phyloP scores from a whole-genome alignment of 1,139 yeast genomes.

The Blastobotrys petasosporus region DNA sequence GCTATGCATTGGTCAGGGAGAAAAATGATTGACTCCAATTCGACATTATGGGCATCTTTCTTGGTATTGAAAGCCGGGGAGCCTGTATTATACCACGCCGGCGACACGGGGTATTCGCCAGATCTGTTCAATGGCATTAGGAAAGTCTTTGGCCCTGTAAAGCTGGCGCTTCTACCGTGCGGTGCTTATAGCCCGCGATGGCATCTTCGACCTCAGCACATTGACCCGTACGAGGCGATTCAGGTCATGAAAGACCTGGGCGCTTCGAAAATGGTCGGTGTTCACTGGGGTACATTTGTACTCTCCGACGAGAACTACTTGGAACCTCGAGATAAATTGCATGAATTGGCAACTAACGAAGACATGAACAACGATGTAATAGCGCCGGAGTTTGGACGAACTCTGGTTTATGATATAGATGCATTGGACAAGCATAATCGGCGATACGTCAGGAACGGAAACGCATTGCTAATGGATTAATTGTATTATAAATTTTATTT shows the following conservation, averaged over 20 bases:
- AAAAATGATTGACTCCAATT: conserved; percentile 66
- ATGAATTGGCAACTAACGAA: conserved; percentile 25
- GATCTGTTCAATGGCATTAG: conserved; percentile 66
- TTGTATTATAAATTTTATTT: neutral
- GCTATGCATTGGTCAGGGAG: conserved; percentile 99
- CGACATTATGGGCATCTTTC: conserved; percentile 84
- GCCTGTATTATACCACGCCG: conserved; percentile 81
- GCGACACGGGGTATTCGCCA: conserved; percentile 83
- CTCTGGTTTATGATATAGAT: conserved; percentile 36
- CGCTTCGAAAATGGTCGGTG: conserved; percentile 66
- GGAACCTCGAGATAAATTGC: conserved; percentile 62
- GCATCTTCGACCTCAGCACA: conserved; percentile 90
- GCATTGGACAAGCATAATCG: conserved; percentile 14
- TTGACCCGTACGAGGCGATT: conserved; percentile 71
- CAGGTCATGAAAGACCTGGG: conserved; percentile 58
- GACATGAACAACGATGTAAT: conserved; percentile 36
- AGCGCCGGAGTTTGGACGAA: conserved; percentile 51
- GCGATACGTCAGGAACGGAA: conserved; percentile 29
- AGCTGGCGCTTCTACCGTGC: conserved; percentile 74
- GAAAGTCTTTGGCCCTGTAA: conserved; percentile 55
- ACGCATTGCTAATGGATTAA: conserved; percentile 26
- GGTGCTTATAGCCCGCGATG: conserved; percentile 95
- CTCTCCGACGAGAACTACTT: conserved; percentile 80
- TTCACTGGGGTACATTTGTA: conserved; percentile 95
- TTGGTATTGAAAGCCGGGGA: conserved; percentile 57